A percentile compares a stretch with the other conserved stretches of the same genome.
Conservation (phyloP, 2,329 filamentous ascomycete species). For the Diaporthe helianthi region DNA sequence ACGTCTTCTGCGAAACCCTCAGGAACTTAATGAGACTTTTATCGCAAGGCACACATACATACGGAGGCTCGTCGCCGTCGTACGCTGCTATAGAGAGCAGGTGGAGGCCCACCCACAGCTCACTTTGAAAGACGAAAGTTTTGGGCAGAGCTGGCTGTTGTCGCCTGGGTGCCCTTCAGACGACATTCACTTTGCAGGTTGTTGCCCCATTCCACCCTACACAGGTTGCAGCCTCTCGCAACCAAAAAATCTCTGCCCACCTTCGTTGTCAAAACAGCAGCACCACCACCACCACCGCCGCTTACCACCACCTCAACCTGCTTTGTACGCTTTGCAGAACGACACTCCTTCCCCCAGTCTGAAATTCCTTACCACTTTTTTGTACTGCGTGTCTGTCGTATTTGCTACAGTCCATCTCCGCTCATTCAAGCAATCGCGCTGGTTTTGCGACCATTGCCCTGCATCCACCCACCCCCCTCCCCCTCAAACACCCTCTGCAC, state of each 20-base stretch:
- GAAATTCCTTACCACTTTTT: neutral
- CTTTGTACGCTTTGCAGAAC: constrained; percentile 14
- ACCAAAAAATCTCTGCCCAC: neutral
- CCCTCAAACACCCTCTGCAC: neutral
- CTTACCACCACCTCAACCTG: constrained; percentile 3
- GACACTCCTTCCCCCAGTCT: neutral
- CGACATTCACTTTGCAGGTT: neutral
- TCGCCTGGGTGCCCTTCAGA: neutral
- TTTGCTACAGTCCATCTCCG: constrained; percentile 12
- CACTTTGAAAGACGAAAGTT: neutral
- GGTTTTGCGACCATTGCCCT: neutral
- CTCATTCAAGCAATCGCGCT: constrained; percentile 21
- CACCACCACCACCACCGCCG: neutral
- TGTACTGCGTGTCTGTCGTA: constrained; percentile 22
- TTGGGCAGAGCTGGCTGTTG: neutral
- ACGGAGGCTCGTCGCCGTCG: neutral
- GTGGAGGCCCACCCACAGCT: neutral
- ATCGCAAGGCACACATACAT: neutral
- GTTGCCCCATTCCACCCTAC: neutral
- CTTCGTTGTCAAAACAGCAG: neutral
- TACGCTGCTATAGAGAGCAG: neutral
- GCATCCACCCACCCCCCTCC: neutral
- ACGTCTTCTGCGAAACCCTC: neutral
- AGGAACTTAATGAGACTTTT: neutral
- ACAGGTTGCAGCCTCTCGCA: neutral